phyloP scores from a whole-genome alignment of 805 yeast species.

The Starmerella apis region DNA sequence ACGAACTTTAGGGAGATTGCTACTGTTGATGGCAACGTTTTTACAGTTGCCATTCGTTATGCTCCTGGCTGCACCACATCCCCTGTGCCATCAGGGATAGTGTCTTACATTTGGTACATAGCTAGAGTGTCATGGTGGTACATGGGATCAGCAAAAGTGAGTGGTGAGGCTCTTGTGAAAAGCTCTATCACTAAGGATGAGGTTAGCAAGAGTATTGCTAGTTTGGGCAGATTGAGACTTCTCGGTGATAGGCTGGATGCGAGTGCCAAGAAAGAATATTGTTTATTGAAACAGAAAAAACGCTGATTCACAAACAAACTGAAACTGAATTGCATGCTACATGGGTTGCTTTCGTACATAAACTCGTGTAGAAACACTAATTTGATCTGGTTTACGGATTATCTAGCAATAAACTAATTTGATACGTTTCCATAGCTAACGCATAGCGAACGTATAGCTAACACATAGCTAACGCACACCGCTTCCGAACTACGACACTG shows the following conservation, averaged over 20 bases:
- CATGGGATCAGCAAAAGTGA: conserved; percentile 26
- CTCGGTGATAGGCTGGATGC: conserved; percentile 40
- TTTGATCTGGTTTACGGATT: no score
- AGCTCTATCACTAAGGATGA: conserved; percentile 15
- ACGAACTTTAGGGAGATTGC: conserved; percentile 24
- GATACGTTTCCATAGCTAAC: no score
- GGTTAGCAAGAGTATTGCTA: conserved; percentile 27
- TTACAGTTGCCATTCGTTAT: conserved; percentile 30
- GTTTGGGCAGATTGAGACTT: conserved; percentile 40
- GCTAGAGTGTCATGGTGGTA: conserved; percentile 26
- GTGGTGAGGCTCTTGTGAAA: conserved; percentile 27
- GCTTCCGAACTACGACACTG: no score
- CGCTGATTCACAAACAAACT: neutral
- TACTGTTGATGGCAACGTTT: conserved; percentile 17
- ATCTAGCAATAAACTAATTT: no score
- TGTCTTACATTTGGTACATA: conserved; percentile 27
- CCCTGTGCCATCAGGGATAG: conserved; percentile 30
- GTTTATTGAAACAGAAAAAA: neutral
- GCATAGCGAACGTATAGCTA: no score
- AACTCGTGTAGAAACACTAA: no score
- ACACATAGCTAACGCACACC: no score
- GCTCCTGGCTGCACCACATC: conserved; percentile 30
- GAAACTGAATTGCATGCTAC: neutral
- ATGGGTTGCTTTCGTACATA: no score
- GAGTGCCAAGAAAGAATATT: conserved; percentile 36